Conservation (phyloP, 2,329 filamentous ascomycete species). For the Trichoderma endophyticum region DNA sequence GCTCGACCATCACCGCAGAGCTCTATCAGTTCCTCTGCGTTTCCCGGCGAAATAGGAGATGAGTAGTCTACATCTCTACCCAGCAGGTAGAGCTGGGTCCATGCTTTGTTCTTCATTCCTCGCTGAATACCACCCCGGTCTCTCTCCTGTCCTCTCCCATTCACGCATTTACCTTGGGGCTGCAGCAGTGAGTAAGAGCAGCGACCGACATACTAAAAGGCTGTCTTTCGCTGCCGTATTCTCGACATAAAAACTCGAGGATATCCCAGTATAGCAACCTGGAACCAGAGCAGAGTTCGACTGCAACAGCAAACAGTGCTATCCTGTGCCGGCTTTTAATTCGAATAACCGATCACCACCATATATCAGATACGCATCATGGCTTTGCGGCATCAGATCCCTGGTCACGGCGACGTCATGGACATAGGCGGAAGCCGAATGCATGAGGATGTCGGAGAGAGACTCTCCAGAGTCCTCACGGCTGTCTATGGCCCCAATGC, state of each 20-base stretch:
- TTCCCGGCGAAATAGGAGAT: neutral
- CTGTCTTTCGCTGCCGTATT: neutral
- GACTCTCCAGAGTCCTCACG: constrained; percentile 28
- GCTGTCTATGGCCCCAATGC: constrained; percentile 24
- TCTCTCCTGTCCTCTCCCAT: neutral
- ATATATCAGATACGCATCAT: neutral
- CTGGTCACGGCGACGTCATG: constrained; percentile 33
- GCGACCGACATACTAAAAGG: neutral
- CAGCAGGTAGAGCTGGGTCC: neutral
- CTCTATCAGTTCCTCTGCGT: constrained; percentile 12
- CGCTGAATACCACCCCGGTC: neutral
- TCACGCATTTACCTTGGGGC: neutral
- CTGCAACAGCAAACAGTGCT: neutral
- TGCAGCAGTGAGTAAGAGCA: neutral
- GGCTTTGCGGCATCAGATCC: neutral
- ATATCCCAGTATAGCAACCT: neutral
- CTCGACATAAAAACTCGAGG: neutral
- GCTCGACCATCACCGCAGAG: constrained; percentile 4
- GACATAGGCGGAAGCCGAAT: constrained; percentile 40
- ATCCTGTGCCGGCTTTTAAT: neutral
- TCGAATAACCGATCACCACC: neutral
- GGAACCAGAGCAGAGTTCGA: neutral
- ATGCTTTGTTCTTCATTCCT: neutral
- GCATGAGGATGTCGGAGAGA: constrained; percentile 28
- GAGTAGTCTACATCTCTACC: constrained; percentile 9